phyloP scores from a whole-genome alignment of 1,139 yeast species.

The Candida pseudoviswanathii region DNA sequence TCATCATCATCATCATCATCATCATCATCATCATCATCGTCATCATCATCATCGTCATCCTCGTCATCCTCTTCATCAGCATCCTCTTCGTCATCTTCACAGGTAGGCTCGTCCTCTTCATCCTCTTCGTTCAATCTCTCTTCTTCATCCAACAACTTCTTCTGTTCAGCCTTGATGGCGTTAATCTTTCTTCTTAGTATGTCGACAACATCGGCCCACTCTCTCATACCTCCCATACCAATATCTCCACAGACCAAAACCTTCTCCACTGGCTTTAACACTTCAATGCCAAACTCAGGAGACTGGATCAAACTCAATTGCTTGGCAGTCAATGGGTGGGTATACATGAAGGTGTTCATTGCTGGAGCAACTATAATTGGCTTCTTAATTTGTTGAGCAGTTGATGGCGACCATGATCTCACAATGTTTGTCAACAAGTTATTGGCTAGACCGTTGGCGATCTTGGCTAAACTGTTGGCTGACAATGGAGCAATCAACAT shows the following conservation, averaged over 20 bases:
- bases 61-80: constrained; percentile 32
- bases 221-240: constrained; percentile 98
- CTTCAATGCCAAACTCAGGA: constrained; percentile 60
- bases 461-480: constrained; percentile 90
- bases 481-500: constrained; percentile 89
- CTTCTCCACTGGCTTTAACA: constrained; percentile 90
- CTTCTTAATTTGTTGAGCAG: constrained; percentile 38
- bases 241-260: constrained; percentile 94
- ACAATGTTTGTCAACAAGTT: constrained; percentile 82
- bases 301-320: constrained; percentile 62
- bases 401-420: constrained; percentile 84
- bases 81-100: constrained; percentile 36
- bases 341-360: constrained; percentile 96
- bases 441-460: constrained; percentile 89
- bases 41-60: constrained; percentile 29
- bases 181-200: constrained; percentile 59
- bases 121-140: constrained; percentile 42
- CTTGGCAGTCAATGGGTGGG: constrained; percentile 87
- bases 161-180: constrained; percentile 33
- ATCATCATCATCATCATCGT: constrained; percentile 34
- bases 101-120: constrained; percentile 40
- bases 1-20: constrained; percentile 28
- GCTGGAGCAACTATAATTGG: constrained; percentile 95
- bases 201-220: constrained; percentile 92
- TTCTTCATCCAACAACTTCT: constrained; percentile 30